phyloP scores from a whole-genome alignment of 208 protist genomes.

The Endotrypanum monterogeii region DNA sequence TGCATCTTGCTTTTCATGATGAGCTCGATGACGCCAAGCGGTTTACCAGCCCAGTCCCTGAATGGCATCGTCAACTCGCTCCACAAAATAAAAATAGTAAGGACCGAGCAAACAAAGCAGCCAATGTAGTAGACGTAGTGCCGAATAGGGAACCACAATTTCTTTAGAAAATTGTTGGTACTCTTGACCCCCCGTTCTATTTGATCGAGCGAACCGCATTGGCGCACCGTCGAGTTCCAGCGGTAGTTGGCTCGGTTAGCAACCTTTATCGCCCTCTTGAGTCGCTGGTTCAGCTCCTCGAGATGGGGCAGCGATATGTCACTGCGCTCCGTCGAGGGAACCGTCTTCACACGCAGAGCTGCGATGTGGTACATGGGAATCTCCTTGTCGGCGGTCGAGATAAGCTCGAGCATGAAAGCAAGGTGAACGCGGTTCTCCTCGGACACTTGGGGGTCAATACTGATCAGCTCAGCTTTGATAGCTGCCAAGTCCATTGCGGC shows the following conservation, averaged over 20 bases:
- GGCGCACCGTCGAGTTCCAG: constrained; percentile 71
- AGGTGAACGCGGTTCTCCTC: constrained; percentile 82
- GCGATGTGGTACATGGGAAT: constrained; percentile 84
- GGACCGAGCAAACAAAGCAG: constrained; percentile 48
- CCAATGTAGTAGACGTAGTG: constrained; percentile 59
- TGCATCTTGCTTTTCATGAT: constrained; percentile 73
- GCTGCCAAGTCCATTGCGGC: constrained; percentile 80
- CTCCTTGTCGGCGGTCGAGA: constrained; percentile 68
- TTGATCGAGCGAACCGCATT: constrained; percentile 71
- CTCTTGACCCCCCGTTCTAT: constrained; percentile 54
- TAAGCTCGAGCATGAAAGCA: constrained; percentile 79
- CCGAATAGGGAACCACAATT: constrained; percentile 73
- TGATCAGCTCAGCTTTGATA: constrained; percentile 84
- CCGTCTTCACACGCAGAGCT: constrained; percentile 50
- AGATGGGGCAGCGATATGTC: constrained; percentile 85
- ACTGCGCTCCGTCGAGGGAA: constrained; percentile 36
- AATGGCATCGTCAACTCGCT: constrained; percentile 86
- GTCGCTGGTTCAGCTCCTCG: constrained; percentile 70
- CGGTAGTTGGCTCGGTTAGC: constrained; percentile 77
- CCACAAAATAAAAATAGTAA: constrained; percentile 86
- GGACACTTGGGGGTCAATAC: constrained; percentile 69
- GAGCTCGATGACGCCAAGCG: constrained; percentile 75
- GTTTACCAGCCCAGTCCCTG: constrained; percentile 41
- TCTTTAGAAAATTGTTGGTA: constrained; percentile 64
- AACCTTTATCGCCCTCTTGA: constrained; percentile 84